Base-by-base conservation (phyloP, 208 protist genomes). In the Wallacemonas sp. region DNA sequence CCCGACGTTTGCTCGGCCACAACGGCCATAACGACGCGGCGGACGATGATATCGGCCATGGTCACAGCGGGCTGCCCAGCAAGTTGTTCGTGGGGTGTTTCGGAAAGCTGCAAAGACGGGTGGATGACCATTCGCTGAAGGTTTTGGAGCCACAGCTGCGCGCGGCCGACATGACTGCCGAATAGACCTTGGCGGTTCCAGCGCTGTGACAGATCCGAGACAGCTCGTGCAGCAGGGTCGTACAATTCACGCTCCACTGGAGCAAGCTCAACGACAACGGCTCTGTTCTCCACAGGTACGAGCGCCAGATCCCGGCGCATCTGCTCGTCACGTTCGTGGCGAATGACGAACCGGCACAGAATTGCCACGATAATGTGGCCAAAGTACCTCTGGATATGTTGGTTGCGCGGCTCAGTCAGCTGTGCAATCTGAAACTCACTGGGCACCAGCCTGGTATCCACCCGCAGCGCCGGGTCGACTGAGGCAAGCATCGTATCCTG, bases 61-160 rank as follows among this genome's bases (percentile, higher is more conserved):
- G 60, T 34, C 12, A 61, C 59, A 0, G 41, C 53, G 34, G 64
- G n/a, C 2, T 61, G 22, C 2, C 21, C 32, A 12, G 19, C 32
- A n/a, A n/a, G n/a, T 19, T 22, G 17, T 48, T 9, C 10, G 39
- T 4, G 39, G 39, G 13, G 17, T 24, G 39, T 4, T 3, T 32
- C 48, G 22, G 21, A 21, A 6, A 38, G 53, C 29, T 60, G 45
- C 17, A 53, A 17, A 13, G 45, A 19, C 3, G 72, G 69, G 55
- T 83, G 78, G 19, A 83, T 30, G 36, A 71, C 71, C 24, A 80
- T 52, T 19, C 81, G 73, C 34, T 63, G 67, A 33, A 88, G 36
- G 38, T 66, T 59, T 55, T 84, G 71, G 24, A 85, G 66, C 78
- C 81, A 88, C 59, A 73, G 62, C 67, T 85, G 61, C 15, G 66